A percentile compares a stretch with the other conserved stretches of the same genome.
phyloP scores from a whole-genome alignment of 108 stramenopile genomes.

The Conticribra guillardii region DNA sequence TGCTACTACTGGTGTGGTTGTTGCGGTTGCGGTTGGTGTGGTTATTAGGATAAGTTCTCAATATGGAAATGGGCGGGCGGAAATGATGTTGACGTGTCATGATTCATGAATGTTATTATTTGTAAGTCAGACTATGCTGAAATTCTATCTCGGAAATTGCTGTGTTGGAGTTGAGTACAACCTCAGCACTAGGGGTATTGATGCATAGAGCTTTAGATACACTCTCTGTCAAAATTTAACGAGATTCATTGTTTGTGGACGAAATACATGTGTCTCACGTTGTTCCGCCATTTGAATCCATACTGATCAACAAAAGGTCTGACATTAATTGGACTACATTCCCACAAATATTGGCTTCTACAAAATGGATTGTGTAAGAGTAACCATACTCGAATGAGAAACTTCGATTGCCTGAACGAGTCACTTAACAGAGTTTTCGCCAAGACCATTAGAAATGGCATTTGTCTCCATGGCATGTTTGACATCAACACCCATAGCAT shows the following conservation, averaged over 20 bases:
- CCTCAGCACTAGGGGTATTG: constrained; percentile 51
- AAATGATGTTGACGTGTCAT: too few relatives aligned
- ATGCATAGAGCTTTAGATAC: constrained; percentile 53
- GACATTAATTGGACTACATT: constrained; percentile 51
- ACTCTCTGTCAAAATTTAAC: constrained; percentile 46
- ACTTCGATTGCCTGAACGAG: constrained; percentile 50
- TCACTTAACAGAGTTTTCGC: constrained; percentile 46
- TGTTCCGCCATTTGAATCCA: constrained; percentile 42
- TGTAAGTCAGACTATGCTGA: constrained; percentile 38
- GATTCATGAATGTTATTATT: too few relatives aligned
- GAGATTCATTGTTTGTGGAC: constrained; percentile 52
- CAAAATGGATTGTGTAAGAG: constrained; percentile 60
- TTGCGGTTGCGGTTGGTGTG: too few relatives aligned
- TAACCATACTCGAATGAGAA: constrained; percentile 63
- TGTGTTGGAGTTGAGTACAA: constrained; percentile 40
- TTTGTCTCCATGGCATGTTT: constrained; percentile 63
- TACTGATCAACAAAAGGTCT: constrained; percentile 32
- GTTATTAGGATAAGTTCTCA: too few relatives aligned
- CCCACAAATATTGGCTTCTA: constrained; percentile 56
- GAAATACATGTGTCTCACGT: constrained; percentile 49
- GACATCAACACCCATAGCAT: constrained; percentile 56
- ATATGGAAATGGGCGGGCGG: too few relatives aligned
- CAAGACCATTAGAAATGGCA: constrained; percentile 37
- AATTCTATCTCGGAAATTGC: constrained; percentile 47
- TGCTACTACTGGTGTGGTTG: too few relatives aligned